These are phyloP conservation scores for Fonsecaea multimorphosa DNA, from an alignment of 2,329 filamentous ascomycete genomes.

Conservation along the genomic window DNA sequence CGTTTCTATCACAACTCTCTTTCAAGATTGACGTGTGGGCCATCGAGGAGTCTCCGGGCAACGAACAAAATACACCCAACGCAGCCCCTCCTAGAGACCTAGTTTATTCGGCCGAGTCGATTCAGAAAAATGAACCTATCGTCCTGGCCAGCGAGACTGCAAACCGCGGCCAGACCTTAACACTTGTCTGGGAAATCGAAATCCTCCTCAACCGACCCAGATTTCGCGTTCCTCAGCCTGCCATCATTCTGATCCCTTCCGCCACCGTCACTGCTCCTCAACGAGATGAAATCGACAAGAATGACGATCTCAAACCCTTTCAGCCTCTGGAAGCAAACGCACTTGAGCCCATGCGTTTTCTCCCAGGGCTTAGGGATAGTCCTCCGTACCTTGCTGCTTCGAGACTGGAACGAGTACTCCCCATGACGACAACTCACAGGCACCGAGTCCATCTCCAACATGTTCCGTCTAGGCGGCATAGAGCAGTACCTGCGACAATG, in stretches of 20 bases:
- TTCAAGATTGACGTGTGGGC: slow-evolving; percentile 59
- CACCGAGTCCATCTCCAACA: slow-evolving; percentile 61
- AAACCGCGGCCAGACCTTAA: slow-evolving; percentile 48
- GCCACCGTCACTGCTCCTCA: slow-evolving; percentile 51
- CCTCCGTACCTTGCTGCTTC: slow-evolving; percentile 64
- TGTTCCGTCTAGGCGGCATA: slow-evolving; percentile 59
- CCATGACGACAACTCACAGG: slow-evolving; percentile 56
- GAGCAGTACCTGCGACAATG: slow-evolving; percentile 61
- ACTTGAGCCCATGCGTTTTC: slow-evolving; percentile 60
- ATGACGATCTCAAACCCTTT: slow-evolving; percentile 61
- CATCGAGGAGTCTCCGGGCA: slow-evolving; percentile 43
- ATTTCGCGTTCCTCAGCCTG: slow-evolving; percentile 61
- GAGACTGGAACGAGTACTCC: slow-evolving; percentile 62
- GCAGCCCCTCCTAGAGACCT: slow-evolving; percentile 46
- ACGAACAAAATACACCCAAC: slow-evolving; percentile 43
- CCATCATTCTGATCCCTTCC: slow-evolving; percentile 56
- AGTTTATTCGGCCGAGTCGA: slow-evolving; percentile 50
- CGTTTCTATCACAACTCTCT: slow-evolving; percentile 56
- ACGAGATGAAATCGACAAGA: slow-evolving; percentile 48
- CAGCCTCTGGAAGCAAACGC: slow-evolving; percentile 65
- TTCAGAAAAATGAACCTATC: slow-evolving; percentile 51
- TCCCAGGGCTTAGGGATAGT: slow-evolving; percentile 54
- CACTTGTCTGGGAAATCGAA: slow-evolving; percentile 52
- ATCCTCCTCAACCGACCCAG: slow-evolving; percentile 54
- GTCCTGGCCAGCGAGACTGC: slow-evolving; percentile 54